These are phyloP conservation scores for Phyllosticta ampelicida DNA, from an alignment of 2,329 filamentous ascomycete species.

Conservation along the genomic window DNA sequence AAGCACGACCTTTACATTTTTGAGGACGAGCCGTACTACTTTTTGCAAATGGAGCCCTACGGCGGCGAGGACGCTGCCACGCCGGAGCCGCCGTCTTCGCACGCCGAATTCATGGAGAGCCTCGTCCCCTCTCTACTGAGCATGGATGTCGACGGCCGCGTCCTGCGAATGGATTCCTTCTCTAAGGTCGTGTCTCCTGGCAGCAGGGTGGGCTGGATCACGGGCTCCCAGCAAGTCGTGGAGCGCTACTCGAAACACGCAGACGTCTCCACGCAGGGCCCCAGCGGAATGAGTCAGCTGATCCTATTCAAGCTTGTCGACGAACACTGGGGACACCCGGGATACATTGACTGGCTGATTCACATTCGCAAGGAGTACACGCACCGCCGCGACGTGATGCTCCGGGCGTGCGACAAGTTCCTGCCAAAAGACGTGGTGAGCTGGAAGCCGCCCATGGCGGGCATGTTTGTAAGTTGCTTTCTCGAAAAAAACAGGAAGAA, in stretches of 20 bases:
- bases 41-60: slow-evolving; percentile 78
- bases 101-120: slow-evolving; percentile 62
- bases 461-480: slow-evolving; percentile 81
- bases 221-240: slow-evolving; percentile 72
- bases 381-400: slow-evolving; percentile 60
- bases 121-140: slow-evolving; percentile 67
- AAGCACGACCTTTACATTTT: slow-evolving; percentile 81
- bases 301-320: slow-evolving; percentile 83
- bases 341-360: slow-evolving; percentile 84
- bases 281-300: slow-evolving; percentile 73
- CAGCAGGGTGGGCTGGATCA: slow-evolving; percentile 77
- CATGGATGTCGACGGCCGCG: slow-evolving; percentile 76
- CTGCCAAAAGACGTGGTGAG: slow-evolving; percentile 63
- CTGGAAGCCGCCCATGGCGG: slow-evolving; percentile 71
- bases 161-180: slow-evolving; percentile 85
- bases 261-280: slow-evolving; percentile 76
- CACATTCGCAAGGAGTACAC: slow-evolving; percentile 75
- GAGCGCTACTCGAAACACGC: slow-evolving; percentile 73
- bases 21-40: slow-evolving; percentile 93
- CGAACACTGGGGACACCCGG: slow-evolving; percentile 85
- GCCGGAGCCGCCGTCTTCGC: slow-evolving; percentile 41
- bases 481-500: background rate
- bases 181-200: slow-evolving; percentile 85
- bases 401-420: slow-evolving; percentile 68
- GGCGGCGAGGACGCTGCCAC: slow-evolving; percentile 43